Base-by-base conservation (phyloP, 306 rosid genomes). In the Castanea mollissima region DNA sequence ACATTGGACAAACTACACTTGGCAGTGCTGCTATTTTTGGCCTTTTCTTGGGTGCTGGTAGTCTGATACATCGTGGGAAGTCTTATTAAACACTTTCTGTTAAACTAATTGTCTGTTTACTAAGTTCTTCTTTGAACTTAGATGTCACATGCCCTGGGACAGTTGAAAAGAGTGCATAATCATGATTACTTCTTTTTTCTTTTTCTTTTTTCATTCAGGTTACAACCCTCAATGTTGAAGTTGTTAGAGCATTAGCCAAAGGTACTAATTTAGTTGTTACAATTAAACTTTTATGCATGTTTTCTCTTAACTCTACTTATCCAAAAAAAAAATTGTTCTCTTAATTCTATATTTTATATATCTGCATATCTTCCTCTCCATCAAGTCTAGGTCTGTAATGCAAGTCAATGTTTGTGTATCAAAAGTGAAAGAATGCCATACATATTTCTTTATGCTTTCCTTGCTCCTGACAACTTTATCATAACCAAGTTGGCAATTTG, bases 51-150 rank as follows among this genome's bases (percentile, higher is more conserved):
- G 92, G 93, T 71, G 98, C 98, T 74, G 98, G 98, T 52, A 86
- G 97, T 84, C 89, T 93, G 84, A 89, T 93, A 82, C 98, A 91
- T 78, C 91, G 95, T 87, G 97, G 98, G 60, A 93, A 91, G 89
- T 90, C 93, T 80, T 89, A 93, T 81, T 93, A 60, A 88, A 71
- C 19, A 63, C 20, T 34, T 54, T 74, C 27, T 38, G 75, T 35
- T n/a, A 52, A 71, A 72, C 69, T 64, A 21, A 19, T 72, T 69
- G 29, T 69, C 60, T 78, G 74, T 79, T 52, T 73, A 73, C 78
- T 35, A 72, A n/a, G 69, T 75, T 72, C 32, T 44, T 73, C 77
- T 76, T 4, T n/a, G 55, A 69, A 44, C 55, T 19, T 41, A 7
- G 55, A 69, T 44, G 41, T 15, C 32, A n/a, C 52, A 69, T 27